phyloP scores from a whole-genome alignment of 2,329 filamentous ascomycete genomes.

The Aspergillus sojae region DNA sequence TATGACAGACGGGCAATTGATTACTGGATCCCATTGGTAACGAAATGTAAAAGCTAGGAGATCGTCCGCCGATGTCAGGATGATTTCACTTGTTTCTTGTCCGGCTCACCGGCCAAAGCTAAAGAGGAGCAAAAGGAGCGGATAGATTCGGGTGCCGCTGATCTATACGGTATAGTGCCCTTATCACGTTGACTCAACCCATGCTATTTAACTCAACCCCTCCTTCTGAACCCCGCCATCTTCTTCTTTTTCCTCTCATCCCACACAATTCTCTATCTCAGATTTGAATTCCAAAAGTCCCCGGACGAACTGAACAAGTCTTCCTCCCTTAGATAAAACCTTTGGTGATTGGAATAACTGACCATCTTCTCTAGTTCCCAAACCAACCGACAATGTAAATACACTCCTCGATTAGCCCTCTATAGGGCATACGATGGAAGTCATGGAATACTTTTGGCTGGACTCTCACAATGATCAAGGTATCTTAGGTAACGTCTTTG shows the following conservation, averaged over 20 bases:
- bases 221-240: conserved; percentile 19
- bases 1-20: not conserved
- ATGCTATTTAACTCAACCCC: conserved; percentile 41
- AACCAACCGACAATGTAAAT: conserved; percentile 28
- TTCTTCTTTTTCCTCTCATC: conserved; percentile 10
- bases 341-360: conserved; percentile 9
- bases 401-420: conserved; percentile 16
- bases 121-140: not conserved
- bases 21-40: not conserved
- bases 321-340: conserved; percentile 16
- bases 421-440: conserved; percentile 34
- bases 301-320: conserved; percentile 19
- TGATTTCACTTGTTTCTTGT: conserved; percentile 13
- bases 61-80: not conserved
- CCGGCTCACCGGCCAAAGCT: conserved; percentile 12
- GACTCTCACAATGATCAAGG: conserved; percentile 49
- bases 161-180: conserved; percentile 3
- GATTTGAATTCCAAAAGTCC: conserved; percentile 7
- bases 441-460: conserved; percentile 44
- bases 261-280: conserved; percentile 12
- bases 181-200: conserved; percentile 2
- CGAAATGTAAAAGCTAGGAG: not conserved
- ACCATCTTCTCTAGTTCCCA: conserved; percentile 10
- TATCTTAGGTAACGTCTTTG: conserved; percentile 51
- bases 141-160: conserved; percentile 9